Base-by-base conservation (phyloP, 345 rosid genomes). In the Boechera divaricarpa region DNA sequence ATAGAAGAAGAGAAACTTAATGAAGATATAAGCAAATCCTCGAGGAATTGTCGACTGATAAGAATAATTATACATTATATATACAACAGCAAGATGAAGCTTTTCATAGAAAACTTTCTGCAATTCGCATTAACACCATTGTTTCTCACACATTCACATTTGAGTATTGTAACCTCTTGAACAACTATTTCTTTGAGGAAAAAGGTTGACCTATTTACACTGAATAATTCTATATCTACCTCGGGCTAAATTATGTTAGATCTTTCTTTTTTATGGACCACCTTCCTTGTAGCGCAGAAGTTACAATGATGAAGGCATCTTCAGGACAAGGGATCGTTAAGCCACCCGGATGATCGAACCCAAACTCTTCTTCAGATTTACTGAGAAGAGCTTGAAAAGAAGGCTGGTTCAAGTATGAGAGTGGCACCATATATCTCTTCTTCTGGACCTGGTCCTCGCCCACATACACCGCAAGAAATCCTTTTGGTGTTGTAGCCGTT, bases 311-410 rank as follows among this genome's bases (percentile, higher is more conserved):
- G 66, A 85, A 89, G 1, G 64, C 63, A 3, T 83, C 83, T 74
- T 85, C 84, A 6, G 68, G 54, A 69, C 89, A 85, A 11, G 87
- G 89, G 69, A 88, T 77, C 13, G 79, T 87, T 16, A 87, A 61
- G 35, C 84, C 86, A 0, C 88, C 87, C 7, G 84, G 86, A 82
- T 84, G 86, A 41, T 83, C 67, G 21, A 74, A 81, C 1, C 88
- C 83, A 5, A 79, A 82, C 67, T 83, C 89, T 69, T 85, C 86
- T 39, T 82, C 89, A 0, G 84, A 80, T 68, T 65, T 79, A 31
- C 74, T 67, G 36, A 85, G 79, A 72, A 84, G 61, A 28, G 69
- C 83, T 42, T 75, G 88, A 45, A 87, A 87, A 0, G 75, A 75
- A 63, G 87, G 77, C 28, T 80, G 59, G 57, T 79, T 83, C 57